Conservation (phyloP, 176 grass and related monocot genomes). For the Pontederia paniculata region DNA sequence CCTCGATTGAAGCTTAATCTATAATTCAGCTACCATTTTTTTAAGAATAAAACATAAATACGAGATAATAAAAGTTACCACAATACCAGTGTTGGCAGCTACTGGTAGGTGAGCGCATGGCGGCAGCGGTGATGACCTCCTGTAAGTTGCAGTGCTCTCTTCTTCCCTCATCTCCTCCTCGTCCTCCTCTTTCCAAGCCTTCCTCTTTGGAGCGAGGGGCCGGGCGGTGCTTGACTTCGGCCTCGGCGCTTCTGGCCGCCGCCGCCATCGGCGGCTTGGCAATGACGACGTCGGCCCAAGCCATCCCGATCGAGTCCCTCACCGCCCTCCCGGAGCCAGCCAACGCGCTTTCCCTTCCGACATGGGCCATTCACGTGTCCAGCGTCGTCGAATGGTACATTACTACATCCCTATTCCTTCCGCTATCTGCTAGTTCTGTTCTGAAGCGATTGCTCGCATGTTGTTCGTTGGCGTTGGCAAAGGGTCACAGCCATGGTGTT, state of each 20-base stretch:
- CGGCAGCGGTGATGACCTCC: too few species aligned
- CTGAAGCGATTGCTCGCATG: background rate
- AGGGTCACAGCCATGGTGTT: constrained; percentile 86
- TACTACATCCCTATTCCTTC: background rate
- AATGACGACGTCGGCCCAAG: constrained; percentile 33
- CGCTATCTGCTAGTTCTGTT: background rate
- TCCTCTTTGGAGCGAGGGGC: background rate
- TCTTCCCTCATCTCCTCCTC: background rate
- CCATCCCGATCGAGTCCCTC: constrained; percentile 16
- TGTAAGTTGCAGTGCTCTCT: too few species aligned
- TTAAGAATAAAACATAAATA: too few species aligned
- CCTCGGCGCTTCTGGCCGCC: constrained; percentile 13
- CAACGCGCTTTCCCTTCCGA: constrained; percentile 87
- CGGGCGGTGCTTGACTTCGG: background rate
- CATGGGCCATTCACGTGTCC: constrained; percentile 87
- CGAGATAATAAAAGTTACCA: too few species aligned
- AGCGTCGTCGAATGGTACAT: constrained; percentile 79
- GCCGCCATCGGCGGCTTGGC: background rate
- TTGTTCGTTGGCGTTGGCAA: constrained; percentile 5
- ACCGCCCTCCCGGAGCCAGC: constrained; percentile 51
- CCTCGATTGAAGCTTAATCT: too few species aligned
- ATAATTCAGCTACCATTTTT: too few species aligned
- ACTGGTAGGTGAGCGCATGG: too few species aligned
- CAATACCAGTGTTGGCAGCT: too few species aligned
- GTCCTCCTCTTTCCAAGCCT: background rate